Base-by-base conservation (phyloP, 1,139 yeast species). In the Debaryomyces psychrophilus region DNA sequence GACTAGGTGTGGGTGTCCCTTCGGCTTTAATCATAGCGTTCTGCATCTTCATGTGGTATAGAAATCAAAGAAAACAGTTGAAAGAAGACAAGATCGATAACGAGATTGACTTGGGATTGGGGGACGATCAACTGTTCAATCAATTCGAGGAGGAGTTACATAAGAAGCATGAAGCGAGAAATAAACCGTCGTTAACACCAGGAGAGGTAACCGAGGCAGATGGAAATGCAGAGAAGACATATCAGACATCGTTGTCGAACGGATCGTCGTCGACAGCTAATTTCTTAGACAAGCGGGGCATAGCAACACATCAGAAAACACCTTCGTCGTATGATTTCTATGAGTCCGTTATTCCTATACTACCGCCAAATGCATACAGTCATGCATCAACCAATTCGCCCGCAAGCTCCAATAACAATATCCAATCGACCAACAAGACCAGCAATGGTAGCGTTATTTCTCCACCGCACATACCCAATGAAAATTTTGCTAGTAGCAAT, bases 1-100 rank as follows among this genome's bases (percentile, higher is more conserved):
- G 79, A 3, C 60, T 74, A 41, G 74, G 77, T 14, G 71, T 75
- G 28, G 79, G 79, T 6, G 55, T 72, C 29, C 78, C 79, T 2
- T 60, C 72, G 31, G 59, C 65, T 38, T 34, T 70, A 12, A 61
- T 72, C 22, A 42, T 71, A 6, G 50, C 62, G 14, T 53, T 56
- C 12, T 53, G 60, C 20, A 48, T 58, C 5, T 41, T 59, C 12
- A 54, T 67, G 28, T 70, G 71, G 68, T 47, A 56, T 38, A 56
- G 72, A 37, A 69, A 67, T 52, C 67, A 68, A 39, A 61, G 67
- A 37, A 60, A 62, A 39, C 76, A 69, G 50, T 55, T 53, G 26
- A 52, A 51, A 39, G 78, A 73, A 55, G 79, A 71, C 53, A 38
- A 50, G 8, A 49, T 50, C 8, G 66, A 60, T 23, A 55, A 61